Percentiles rank a stretch among this genome's conserved stretches.
Conservation (phyloP, 1,284 basidiomycete genomes). For the Ceraceosorus guamensis region DNA sequence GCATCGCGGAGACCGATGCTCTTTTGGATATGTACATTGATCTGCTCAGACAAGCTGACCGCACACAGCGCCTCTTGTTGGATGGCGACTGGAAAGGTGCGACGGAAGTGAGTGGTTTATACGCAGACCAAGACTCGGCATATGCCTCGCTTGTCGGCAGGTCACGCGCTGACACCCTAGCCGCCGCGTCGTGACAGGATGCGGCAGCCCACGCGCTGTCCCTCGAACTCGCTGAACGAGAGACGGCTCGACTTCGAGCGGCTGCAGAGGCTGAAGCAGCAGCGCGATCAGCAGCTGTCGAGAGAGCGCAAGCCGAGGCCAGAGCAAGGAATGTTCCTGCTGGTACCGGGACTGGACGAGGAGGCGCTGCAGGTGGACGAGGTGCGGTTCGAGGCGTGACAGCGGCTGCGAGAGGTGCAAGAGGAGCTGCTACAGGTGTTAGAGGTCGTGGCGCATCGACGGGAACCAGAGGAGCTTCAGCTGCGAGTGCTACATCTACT, state of each 20-base stretch:
- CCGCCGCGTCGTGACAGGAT: conserved; percentile 9
- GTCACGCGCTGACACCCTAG: background rate
- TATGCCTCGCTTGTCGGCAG: no score
- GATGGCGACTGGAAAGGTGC: conserved; percentile 40
- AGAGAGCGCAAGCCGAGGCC: background rate
- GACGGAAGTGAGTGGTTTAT: conserved; percentile 13
- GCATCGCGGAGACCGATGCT: conserved; percentile 31
- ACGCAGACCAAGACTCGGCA: no score
- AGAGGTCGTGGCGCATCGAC: conserved; percentile 7
- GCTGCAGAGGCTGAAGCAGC: conserved; percentile 15
- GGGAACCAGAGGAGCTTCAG: conserved; percentile 2
- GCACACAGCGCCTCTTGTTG: conserved; percentile 30
- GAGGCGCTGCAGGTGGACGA: background rate
- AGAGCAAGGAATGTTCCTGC: background rate
- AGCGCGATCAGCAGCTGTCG: conserved; percentile 13
- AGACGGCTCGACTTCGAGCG: conserved; percentile 19
- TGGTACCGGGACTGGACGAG: background rate
- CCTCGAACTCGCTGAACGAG: conserved; percentile 21
- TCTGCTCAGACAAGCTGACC: conserved; percentile 33
- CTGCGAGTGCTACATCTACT: background rate
- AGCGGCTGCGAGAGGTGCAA: conserved; percentile 9
- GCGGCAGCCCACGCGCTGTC: conserved; percentile 20
- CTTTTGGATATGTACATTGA: conserved; percentile 39
- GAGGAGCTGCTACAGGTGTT: conserved; percentile 9
- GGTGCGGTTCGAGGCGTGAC: conserved; percentile 5